phyloP scores from a whole-genome alignment of 2,329 filamentous ascomycete species.

The Cadophora luteo-olivacea region DNA sequence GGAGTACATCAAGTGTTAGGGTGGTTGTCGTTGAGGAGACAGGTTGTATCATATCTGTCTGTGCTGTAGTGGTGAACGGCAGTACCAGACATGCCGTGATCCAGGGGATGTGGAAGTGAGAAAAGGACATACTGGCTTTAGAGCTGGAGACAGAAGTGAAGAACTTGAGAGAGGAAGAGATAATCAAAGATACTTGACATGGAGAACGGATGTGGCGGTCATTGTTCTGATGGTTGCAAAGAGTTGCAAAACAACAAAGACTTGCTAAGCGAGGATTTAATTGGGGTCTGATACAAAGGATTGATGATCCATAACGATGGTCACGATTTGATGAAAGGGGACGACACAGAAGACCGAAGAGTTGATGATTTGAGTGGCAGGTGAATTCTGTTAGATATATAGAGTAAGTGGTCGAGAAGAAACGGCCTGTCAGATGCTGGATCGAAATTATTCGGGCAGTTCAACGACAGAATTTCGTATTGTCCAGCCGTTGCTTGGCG shows the following conservation, averaged over 20 bases:
- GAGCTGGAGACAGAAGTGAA: background rate
- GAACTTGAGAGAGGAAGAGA: background rate
- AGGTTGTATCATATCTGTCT: background rate
- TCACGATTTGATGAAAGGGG: background rate
- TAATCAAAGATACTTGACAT: background rate
- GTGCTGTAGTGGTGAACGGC: background rate
- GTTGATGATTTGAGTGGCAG: too few species aligned
- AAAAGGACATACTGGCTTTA: background rate
- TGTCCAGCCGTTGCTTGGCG: too few species aligned
- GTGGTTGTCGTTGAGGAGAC: background rate
- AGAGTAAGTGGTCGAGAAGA: too few species aligned
- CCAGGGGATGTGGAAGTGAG: background rate
- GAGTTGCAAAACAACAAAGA: slow-evolving; percentile 10
- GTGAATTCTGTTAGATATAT: too few species aligned
- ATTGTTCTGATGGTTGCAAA: slow-evolving; percentile 20
- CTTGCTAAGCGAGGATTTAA: slow-evolving; percentile 11
- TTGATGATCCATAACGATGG: background rate
- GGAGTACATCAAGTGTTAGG: background rate
- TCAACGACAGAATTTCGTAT: too few species aligned
- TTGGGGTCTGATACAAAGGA: background rate
- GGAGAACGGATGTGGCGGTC: background rate
- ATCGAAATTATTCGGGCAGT: too few species aligned
- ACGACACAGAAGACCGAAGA: background rate
- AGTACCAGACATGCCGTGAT: background rate
- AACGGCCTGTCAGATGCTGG: too few species aligned